A percentile compares a stretch with the other conserved stretches of the same genome.
Conservation (phyloP, 2,329 filamentous ascomycete species). For the Acephala macrosclerotiorum region DNA sequence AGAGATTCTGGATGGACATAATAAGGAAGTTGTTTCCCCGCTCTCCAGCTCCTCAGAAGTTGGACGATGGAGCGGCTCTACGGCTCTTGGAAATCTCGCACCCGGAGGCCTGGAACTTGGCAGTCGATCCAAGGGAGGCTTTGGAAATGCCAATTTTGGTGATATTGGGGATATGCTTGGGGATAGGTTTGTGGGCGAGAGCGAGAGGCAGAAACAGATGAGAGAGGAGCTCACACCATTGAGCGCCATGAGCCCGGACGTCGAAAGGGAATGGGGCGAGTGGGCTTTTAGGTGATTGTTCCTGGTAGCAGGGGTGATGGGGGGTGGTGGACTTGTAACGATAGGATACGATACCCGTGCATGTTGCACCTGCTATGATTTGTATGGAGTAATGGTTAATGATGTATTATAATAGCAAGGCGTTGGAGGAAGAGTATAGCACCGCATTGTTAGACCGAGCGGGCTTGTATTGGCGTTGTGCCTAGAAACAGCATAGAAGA, state of each 20-base stretch:
- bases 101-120: background rate
- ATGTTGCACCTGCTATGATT: background rate
- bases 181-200: background rate
- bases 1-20: background rate
- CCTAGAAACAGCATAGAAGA: background rate
- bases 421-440: slow-evolving; percentile 13
- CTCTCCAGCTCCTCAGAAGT: background rate
- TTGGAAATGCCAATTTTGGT: too few relatives aligned
- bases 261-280: background rate
- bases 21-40: slow-evolving; percentile 17
- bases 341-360: slow-evolving; percentile 8
- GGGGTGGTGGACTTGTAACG: slow-evolving; percentile 9
- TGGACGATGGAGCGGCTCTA: slow-evolving; percentile 23
- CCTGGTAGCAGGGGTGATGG: slow-evolving; percentile 18
- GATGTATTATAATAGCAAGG: slow-evolving; percentile 14
- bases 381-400: background rate
- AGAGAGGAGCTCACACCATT: slow-evolving; percentile 8
- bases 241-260: background rate
- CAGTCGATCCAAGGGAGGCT: background rate
- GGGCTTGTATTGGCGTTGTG: background rate
- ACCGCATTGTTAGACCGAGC: too few relatives aligned
- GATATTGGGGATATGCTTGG: background rate
- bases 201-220: background rate
- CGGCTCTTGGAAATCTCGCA: background rate
- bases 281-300: slow-evolving; percentile 15